Evolutionary conservation across 2,329 filamentous ascomycete species (phyloP).

Genomic region (Colletotrichum musae): DNA sequence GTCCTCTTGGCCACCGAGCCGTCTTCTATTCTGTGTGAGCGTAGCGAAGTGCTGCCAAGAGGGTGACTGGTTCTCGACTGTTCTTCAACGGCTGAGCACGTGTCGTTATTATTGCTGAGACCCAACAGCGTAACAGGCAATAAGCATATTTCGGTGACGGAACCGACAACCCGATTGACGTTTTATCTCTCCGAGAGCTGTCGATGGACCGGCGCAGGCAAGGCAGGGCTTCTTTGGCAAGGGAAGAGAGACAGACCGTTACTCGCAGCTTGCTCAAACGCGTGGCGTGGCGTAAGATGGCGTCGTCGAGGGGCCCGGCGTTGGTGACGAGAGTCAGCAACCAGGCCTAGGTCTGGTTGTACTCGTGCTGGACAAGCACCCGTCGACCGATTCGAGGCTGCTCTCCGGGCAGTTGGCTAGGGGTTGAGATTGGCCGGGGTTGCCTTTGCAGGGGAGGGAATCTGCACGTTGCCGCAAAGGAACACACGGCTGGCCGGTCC

Average conservation of each 20-base stretch:
- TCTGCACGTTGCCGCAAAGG: conserved; percentile 44
- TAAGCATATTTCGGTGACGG: conserved; percentile 38
- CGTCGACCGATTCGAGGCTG: conserved; percentile 41
- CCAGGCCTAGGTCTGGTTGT: conserved; percentile 14
- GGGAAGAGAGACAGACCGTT: conserved; percentile 25
- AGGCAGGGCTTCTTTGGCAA: conserved; percentile 10
- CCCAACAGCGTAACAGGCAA: conserved; percentile 19
- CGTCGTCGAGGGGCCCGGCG: conserved; percentile 18
- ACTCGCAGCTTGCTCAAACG: conserved; percentile 37
- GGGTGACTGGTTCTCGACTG: conserved; percentile 9
- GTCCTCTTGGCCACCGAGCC: not conserved
- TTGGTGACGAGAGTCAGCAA: conserved; percentile 17
- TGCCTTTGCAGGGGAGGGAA: conserved; percentile 38
- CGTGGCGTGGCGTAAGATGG: conserved; percentile 42
- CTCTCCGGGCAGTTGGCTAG: conserved; percentile 41
- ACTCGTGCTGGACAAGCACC: conserved; percentile 26
- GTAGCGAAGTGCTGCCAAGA: not conserved
- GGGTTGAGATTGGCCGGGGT: conserved; percentile 37
- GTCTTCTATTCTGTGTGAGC: conserved; percentile 15
- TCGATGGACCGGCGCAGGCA: conserved; percentile 44
- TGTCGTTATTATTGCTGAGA: conserved; percentile 24
- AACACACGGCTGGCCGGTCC: conserved; percentile 38
- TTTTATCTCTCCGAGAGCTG: conserved; percentile 52
- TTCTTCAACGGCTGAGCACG: conserved; percentile 35
- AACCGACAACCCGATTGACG: conserved; percentile 33